These are phyloP conservation scores for Heracleum sosnowskyi DNA, from an alignment of 129 eudicot species.

Conservation along the genomic window DNA sequence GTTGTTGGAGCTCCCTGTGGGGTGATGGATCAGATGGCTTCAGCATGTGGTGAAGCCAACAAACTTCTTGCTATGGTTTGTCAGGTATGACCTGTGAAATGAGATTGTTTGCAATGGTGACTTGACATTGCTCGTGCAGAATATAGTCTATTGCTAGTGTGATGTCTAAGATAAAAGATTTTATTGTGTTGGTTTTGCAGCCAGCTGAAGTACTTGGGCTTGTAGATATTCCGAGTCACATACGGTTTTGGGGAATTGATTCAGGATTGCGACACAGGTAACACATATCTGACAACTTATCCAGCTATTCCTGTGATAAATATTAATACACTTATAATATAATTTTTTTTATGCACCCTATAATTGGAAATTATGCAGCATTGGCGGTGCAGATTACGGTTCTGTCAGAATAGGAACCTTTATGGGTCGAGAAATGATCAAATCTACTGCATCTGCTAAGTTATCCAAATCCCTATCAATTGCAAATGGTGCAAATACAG, in stretches of 20 bases:
- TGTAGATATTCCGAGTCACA: conserved; percentile 86
- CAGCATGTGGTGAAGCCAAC: conserved; percentile 97
- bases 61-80: conserved; percentile 99
- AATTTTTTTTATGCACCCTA: neutral
- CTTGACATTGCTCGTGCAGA: neutral
- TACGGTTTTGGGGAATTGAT: conserved; percentile 95
- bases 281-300: neutral
- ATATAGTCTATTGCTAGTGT: conserved; percentile 1
- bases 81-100: conserved; percentile 48
- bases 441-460: conserved; percentile 53
- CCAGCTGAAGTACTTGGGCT: conserved; percentile 95
- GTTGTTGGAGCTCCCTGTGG: conserved; percentile 99
- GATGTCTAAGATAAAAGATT: neutral
- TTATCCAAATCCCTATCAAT: conserved; percentile 36
- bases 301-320: neutral
- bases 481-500: conserved; percentile 33
- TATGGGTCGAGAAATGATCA: conserved; percentile 85
- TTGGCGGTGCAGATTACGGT: conserved; percentile 98
- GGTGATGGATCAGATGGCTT: conserved; percentile 99
- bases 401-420: conserved; percentile 94
- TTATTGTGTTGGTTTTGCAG: conserved; percentile 31
- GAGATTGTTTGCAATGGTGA: neutral
- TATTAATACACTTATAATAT: neutral
- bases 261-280: conserved; percentile 96
- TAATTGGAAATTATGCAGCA: conserved; percentile 32